Evolutionary conservation across 108 stramenopile genomes (phyloP).

Genomic region (Conticribra guillardii): DNA sequence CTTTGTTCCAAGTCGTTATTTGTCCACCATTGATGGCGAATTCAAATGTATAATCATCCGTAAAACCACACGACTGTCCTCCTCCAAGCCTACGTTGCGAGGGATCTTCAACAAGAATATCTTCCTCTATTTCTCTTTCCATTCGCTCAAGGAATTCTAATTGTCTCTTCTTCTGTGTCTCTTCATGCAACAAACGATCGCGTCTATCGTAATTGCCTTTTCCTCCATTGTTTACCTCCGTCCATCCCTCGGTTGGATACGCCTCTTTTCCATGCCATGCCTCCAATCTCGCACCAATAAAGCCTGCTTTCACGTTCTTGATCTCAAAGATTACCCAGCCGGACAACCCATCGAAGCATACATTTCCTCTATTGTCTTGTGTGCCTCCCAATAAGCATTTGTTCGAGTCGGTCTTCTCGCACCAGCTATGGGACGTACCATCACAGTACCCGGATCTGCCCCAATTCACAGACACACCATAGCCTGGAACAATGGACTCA

Average conservation of each 20-base stretch:
- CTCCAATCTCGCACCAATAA: constrained; percentile 47
- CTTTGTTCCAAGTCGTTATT: constrained; percentile 28
- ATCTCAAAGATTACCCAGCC: constrained; percentile 46
- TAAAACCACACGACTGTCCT: constrained; percentile 31
- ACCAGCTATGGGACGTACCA: constrained; percentile 39
- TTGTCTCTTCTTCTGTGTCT: constrained; percentile 4
- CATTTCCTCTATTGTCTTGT: constrained; percentile 37
- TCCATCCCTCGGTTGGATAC: constrained; percentile 26
- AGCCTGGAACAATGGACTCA: constrained; percentile 26
- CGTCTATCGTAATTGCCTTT: constrained; percentile 40
- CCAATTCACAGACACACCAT: constrained; percentile 41
- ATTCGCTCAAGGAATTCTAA: constrained; percentile 18
- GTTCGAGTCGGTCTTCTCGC: constrained; percentile 12
- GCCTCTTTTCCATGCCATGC: constrained; percentile 23
- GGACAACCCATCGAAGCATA: constrained; percentile 35
- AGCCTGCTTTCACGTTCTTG: constrained; percentile 38
- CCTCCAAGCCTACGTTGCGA: constrained; percentile 12
- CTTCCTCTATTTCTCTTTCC: constrained; percentile 25
- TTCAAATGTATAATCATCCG: constrained; percentile 36
- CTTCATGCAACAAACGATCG: constrained; percentile 23
- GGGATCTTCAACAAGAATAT: constrained; percentile 25
- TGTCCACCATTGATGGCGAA: constrained; percentile 31
- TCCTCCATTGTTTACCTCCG: constrained; percentile 41
- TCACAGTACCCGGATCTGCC: constrained; percentile 30
- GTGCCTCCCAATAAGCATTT: constrained; percentile 19